These are phyloP conservation scores for Chiua virens DNA, from an alignment of 768 basidiomycete genomes.

Conservation along the genomic window DNA sequence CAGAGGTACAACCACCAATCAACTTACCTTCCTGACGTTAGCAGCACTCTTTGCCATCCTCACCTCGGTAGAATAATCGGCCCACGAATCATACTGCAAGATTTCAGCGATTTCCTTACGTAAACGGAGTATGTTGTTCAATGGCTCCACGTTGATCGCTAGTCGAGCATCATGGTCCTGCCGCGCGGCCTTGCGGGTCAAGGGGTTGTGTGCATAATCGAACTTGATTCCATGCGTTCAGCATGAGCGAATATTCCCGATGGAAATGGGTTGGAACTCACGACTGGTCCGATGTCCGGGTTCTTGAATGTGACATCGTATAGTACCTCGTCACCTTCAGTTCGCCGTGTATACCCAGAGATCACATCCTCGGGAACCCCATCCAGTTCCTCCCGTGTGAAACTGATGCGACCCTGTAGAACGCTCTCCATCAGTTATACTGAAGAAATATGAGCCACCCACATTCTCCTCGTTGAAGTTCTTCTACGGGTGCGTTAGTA, in stretches of 20 bases:
- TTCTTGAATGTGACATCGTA: slow-evolving; percentile 81
- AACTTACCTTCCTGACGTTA: slow-evolving; percentile 53
- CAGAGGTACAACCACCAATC: too few relatives aligned
- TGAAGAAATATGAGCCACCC: slow-evolving; percentile 7
- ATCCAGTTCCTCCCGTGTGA: slow-evolving; percentile 72
- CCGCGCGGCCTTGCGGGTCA: slow-evolving; percentile 63
- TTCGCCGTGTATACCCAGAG: slow-evolving; percentile 70
- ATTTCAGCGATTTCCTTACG: slow-evolving; percentile 68
- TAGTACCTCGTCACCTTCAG: slow-evolving; percentile 54
- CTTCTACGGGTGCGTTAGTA: slow-evolving; percentile 48
- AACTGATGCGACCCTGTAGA: slow-evolving; percentile 55
- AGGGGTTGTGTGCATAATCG: slow-evolving; percentile 72
- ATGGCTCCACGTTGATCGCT: slow-evolving; percentile 65
- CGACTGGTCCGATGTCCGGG: slow-evolving; percentile 78
- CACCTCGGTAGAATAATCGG: slow-evolving; percentile 79
- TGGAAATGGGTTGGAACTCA: slow-evolving; percentile 31
- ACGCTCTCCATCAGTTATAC: not conserved
- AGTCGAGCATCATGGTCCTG: slow-evolving; percentile 71
- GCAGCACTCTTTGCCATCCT: slow-evolving; percentile 81
- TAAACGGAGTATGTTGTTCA: slow-evolving; percentile 65
- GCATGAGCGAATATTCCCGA: not conserved
- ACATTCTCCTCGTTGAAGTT: slow-evolving; percentile 91
- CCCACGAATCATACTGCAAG: slow-evolving; percentile 78
- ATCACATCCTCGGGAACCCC: slow-evolving; percentile 82
- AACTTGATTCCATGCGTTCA: slow-evolving; percentile 44